phyloP scores from a whole-genome alignment of 306 rosid species.

The Biancaea sappan region DNA sequence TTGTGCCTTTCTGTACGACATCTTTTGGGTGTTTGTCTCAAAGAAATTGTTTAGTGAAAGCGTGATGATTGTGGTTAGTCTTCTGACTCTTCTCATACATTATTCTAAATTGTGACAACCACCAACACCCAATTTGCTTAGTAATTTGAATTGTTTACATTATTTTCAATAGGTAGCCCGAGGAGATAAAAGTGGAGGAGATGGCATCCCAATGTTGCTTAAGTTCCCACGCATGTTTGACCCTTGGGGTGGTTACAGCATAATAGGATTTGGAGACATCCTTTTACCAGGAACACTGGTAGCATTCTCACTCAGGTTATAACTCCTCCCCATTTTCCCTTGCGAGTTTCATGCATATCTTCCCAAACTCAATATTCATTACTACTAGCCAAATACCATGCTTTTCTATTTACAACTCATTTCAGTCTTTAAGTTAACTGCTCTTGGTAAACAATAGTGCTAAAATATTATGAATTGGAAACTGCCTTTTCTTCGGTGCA shows the following conservation, averaged over 20 bases:
- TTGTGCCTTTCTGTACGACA: slow-evolving; percentile 89
- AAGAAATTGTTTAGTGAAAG: slow-evolving; percentile 85
- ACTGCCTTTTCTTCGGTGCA: not conserved
- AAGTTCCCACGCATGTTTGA: slow-evolving; percentile 95
- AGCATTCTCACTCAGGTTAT: slow-evolving; percentile 92
- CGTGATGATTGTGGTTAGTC: slow-evolving; percentile 99
- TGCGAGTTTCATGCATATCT: slow-evolving; percentile 26
- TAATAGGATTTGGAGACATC: slow-evolving; percentile 98
- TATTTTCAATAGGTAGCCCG: slow-evolving; percentile 76
- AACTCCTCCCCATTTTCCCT: slow-evolving; percentile 30
- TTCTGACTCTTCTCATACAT: slow-evolving; percentile 11
- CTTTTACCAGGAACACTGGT: slow-evolving; percentile 90
- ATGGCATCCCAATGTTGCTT: slow-evolving; percentile 95
- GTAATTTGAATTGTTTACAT: slow-evolving; percentile 22
- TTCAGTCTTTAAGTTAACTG: not conserved
- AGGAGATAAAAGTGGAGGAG: slow-evolving; percentile 93
- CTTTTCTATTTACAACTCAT: not conserved
- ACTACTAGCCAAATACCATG: not conserved
- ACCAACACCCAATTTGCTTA: slow-evolving; percentile 10
- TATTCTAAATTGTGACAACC: slow-evolving; percentile 21
- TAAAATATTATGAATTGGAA: slow-evolving; percentile 23
- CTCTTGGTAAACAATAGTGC: not conserved
- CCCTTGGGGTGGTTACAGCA: slow-evolving; percentile 99
- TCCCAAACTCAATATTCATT: not conserved
- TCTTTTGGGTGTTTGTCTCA: slow-evolving; percentile 97